phyloP scores from a whole-genome alignment of 2,329 filamentous ascomycete species.

The Coniochaeta ligniaria region DNA sequence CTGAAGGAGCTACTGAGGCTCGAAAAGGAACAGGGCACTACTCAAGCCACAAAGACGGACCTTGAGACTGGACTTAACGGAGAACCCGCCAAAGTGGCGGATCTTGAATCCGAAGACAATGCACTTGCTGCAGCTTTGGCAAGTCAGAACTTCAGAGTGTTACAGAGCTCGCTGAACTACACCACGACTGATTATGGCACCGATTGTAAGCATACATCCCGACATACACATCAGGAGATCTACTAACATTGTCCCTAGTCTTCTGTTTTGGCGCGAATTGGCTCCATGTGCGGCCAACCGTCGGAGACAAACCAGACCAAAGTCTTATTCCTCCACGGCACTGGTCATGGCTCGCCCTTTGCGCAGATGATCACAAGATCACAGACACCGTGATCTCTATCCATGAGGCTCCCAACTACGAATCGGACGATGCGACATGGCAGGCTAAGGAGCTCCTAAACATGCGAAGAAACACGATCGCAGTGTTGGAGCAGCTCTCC shows the following conservation, averaged over 20 bases:
- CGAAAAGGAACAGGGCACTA: not conserved
- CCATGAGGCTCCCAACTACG: conserved; percentile 46
- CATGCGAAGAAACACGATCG: conserved; percentile 30
- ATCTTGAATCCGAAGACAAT: not conserved
- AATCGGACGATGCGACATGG: conserved; percentile 13
- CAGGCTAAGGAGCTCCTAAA: conserved; percentile 20
- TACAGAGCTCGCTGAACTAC: conserved; percentile 69
- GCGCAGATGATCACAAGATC: conserved; percentile 45
- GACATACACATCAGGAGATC: not conserved
- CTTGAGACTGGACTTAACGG: conserved; percentile 4
- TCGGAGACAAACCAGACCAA: conserved; percentile 13
- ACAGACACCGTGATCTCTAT: conserved; percentile 63
- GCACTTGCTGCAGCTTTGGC: not conserved
- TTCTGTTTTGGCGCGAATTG: conserved; percentile 68
- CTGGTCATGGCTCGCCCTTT: conserved; percentile 68
- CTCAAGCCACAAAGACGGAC: not conserved
- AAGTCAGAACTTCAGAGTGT: conserved; percentile 38
- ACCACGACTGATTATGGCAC: conserved; percentile 64
- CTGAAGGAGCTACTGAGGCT: not conserved
- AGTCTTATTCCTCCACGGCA: conserved; percentile 31
- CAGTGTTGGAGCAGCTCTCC: conserved; percentile 30
- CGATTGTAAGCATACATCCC: conserved; percentile 39
- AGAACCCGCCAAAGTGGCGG: not conserved
- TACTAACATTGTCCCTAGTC: conserved; percentile 32
- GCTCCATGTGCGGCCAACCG: conserved; percentile 32